These are phyloP conservation scores for Kwoniella shivajii DNA, from an alignment of 1,284 basidiomycete species.

Conservation along the genomic window DNA sequence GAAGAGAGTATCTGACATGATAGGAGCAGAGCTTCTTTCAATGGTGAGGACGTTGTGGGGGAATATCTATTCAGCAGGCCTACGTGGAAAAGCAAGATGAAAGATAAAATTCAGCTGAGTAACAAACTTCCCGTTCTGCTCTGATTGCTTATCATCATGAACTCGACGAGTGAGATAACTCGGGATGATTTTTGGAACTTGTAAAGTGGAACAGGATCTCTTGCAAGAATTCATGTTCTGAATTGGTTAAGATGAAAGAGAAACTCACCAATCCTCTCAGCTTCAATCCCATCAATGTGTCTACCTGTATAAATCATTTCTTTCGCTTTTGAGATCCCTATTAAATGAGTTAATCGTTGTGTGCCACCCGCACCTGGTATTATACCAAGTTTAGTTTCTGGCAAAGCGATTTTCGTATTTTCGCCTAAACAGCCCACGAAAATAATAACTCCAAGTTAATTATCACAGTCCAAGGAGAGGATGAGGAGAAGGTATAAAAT, in stretches of 20 bases:
- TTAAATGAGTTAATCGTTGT: slow-evolving; percentile 76
- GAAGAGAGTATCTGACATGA: slow-evolving; percentile 44
- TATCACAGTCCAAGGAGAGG: neutral
- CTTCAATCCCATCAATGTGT: slow-evolving; percentile 67
- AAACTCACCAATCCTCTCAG: slow-evolving; percentile 69
- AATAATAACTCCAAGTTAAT: slow-evolving; percentile 37
- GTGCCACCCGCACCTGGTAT: slow-evolving; percentile 96
- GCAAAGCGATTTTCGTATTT: slow-evolving; percentile 67
- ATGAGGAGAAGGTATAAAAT: neutral
- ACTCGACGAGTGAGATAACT: too few relatives aligned
- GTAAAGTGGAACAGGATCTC: too few relatives aligned
- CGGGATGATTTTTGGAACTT: too few relatives aligned
- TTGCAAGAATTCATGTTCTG: too few relatives aligned
- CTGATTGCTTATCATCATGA: neutral
- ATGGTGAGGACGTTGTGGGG: slow-evolving; percentile 39
- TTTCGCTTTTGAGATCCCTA: slow-evolving; percentile 82
- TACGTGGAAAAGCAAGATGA: neutral
- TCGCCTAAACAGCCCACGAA: too few relatives aligned
- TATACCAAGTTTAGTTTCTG: slow-evolving; percentile 83
- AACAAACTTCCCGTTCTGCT: neutral
- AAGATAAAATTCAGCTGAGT: too few relatives aligned
- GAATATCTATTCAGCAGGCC: slow-evolving; percentile 61
- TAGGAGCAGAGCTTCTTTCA: slow-evolving; percentile 35
- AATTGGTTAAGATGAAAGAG: neutral
- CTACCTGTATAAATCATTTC: slow-evolving; percentile 81